Evolutionary conservation across 805 yeast genomes (phyloP).

Genomic region (Zygotorulaspora florentina): DNA sequence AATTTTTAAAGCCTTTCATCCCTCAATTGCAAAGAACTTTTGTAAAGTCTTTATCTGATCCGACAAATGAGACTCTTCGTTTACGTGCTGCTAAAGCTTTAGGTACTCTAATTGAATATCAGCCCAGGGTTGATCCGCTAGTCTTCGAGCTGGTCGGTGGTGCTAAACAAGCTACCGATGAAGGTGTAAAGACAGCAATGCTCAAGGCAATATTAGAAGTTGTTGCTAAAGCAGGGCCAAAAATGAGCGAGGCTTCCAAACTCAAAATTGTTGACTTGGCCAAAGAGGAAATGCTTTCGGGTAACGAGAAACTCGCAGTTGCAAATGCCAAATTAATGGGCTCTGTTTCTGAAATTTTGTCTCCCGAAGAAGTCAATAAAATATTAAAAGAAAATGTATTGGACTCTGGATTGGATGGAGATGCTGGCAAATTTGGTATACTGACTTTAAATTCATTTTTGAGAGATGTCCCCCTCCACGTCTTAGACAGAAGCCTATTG

Average conservation of each 20-base stretch:
- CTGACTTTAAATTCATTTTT: slow-evolving; percentile 75
- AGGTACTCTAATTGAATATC: slow-evolving; percentile 81
- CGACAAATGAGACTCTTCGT: slow-evolving; percentile 66
- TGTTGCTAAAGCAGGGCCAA: slow-evolving; percentile 70
- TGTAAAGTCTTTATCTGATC: slow-evolving; percentile 83
- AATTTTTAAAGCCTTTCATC: slow-evolving; percentile 86
- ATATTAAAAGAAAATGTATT: slow-evolving; percentile 60
- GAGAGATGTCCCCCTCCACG: slow-evolving; percentile 66
- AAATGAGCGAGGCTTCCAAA: slow-evolving; percentile 72
- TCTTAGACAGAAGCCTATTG: slow-evolving; percentile 50
- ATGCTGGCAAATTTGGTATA: slow-evolving; percentile 57
- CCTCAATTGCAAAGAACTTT: slow-evolving; percentile 98
- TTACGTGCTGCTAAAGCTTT: slow-evolving; percentile 84
- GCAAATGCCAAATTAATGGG: slow-evolving; percentile 80
- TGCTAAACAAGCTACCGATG: slow-evolving; percentile 58
- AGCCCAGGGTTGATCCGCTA: slow-evolving; percentile 90
- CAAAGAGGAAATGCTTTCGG: slow-evolving; percentile 59
- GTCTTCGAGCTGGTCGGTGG: slow-evolving; percentile 79
- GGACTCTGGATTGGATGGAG: slow-evolving; percentile 39
- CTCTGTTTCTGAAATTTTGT: slow-evolving; percentile 63
- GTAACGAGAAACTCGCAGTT: slow-evolving; percentile 59
- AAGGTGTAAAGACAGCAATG: slow-evolving; percentile 80
- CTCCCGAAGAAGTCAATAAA: slow-evolving; percentile 56
- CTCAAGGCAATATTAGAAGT: slow-evolving; percentile 80
- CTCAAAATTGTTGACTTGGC: slow-evolving; percentile 63